These are phyloP conservation scores for Acacia confusa DNA, from an alignment of 306 rosid species.

Conservation along the genomic window DNA sequence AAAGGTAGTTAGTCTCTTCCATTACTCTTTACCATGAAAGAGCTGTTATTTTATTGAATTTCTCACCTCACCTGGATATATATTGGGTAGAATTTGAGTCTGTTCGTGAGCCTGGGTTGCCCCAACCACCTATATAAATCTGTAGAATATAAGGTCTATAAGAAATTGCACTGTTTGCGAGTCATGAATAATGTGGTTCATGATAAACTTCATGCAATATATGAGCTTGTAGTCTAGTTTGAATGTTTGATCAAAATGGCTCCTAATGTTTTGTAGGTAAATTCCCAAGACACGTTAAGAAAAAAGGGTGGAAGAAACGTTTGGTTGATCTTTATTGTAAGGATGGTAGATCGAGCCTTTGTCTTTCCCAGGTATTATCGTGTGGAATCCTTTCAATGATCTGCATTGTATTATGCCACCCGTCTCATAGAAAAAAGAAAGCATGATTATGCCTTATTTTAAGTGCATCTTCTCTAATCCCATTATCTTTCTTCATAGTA, in stretches of 20 bases:
- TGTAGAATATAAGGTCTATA: background rate
- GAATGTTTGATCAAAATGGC: slow-evolving; percentile 26
- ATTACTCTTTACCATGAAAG: background rate
- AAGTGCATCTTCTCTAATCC: slow-evolving; percentile 26
- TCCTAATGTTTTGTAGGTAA: slow-evolving; percentile 48
- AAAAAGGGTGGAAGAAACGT: slow-evolving; percentile 54
- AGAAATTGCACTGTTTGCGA: background rate
- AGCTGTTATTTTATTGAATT: background rate
- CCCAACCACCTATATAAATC: background rate
- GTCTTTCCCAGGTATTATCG: slow-evolving; percentile 58
- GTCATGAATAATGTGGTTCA: background rate
- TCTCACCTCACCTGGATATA: background rate
- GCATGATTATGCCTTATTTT: slow-evolving; percentile 49
- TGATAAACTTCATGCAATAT: background rate
- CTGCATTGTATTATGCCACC: slow-evolving; percentile 80
- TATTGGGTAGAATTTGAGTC: background rate
- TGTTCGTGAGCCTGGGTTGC: background rate
- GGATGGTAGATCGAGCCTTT: slow-evolving; percentile 63
- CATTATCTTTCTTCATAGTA: slow-evolving; percentile 29
- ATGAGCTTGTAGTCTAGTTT: background rate
- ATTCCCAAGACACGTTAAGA: slow-evolving; percentile 40
- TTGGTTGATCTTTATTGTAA: slow-evolving; percentile 67
- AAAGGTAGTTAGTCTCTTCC: slow-evolving; percentile 37
- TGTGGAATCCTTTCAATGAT: slow-evolving; percentile 57
- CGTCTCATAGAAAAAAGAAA: slow-evolving; percentile 56